Percentiles rank a stretch among this genome's conserved stretches.
phyloP scores from a whole-genome alignment of 495 filamentous ascomycete genomes.

The Lasiosphaeria miniovina region DNA sequence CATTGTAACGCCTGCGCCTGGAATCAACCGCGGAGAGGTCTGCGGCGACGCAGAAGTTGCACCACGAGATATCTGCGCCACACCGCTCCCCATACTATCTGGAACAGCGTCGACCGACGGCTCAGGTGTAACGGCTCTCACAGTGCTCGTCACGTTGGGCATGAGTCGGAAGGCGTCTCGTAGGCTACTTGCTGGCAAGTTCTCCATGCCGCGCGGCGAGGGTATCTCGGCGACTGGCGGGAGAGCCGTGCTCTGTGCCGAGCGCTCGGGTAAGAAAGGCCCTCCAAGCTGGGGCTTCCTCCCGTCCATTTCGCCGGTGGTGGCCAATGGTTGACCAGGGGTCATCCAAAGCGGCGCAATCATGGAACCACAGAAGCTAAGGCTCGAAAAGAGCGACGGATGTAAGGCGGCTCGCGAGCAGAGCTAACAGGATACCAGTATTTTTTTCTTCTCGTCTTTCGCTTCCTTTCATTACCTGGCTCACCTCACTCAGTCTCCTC shows the following conservation, averaged over 20 bases:
- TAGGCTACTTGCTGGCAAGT: constrained; percentile 23
- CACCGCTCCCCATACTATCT: constrained; percentile 23
- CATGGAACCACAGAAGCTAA: no score
- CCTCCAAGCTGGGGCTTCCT: constrained; percentile 12
- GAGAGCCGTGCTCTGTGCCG: constrained; percentile 16
- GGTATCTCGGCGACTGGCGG: constrained; percentile 27
- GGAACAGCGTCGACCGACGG: constrained; percentile 30
- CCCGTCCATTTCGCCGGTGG: constrained; percentile 28
- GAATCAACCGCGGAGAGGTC: constrained; percentile 44
- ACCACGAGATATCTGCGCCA: constrained; percentile 29
- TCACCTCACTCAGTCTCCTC: neutral
- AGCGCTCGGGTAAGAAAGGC: constrained; percentile 22
- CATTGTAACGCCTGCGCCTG: constrained; percentile 22
- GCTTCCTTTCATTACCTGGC: constrained; percentile 1
- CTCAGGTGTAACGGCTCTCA: constrained; percentile 56
- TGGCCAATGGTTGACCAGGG: constrained; percentile 17
- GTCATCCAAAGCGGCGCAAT: constrained; percentile 9
- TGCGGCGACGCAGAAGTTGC: constrained; percentile 38
- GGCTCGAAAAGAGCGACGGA: no score
- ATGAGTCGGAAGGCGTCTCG: constrained; percentile 26
- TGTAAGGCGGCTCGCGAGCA: no score
- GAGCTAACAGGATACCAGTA: no score
- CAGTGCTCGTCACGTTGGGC: constrained; percentile 31
- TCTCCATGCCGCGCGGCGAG: constrained; percentile 21
- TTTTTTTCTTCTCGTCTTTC: constrained; percentile 4